Evolutionary conservation across 1,284 basidiomycete genomes (phyloP).

Genomic region (Sutorius eximius): DNA sequence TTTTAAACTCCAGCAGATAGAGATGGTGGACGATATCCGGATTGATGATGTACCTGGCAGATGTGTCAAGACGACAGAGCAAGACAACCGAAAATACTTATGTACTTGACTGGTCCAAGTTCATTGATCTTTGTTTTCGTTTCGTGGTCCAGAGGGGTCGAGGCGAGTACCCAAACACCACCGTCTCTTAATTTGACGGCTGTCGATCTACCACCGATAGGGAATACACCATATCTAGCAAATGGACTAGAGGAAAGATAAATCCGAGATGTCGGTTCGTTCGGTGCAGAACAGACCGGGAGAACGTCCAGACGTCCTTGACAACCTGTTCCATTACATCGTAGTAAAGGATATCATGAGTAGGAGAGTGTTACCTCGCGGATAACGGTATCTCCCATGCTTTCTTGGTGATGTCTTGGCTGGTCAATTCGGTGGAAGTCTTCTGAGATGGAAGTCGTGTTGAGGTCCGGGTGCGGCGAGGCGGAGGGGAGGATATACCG

Average conservation of each 20-base stretch:
- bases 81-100: background rate
- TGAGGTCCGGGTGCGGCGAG: conserved; percentile 14
- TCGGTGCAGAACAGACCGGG: conserved; percentile 45
- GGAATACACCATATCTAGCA: conserved; percentile 64
- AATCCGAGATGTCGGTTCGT: conserved; percentile 1
- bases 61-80: background rate
- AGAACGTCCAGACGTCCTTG: conserved; percentile 72
- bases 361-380: conserved; percentile 26
- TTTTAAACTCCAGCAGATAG: conserved; percentile 70
- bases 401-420: conserved; percentile 4
- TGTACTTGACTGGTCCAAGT: conserved; percentile 75
- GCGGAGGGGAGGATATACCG: conserved; percentile 9
- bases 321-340: conserved; percentile 42
- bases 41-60: conserved; percentile 61
- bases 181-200: conserved; percentile 74
- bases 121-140: conserved; percentile 72
- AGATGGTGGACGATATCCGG: conserved; percentile 67
- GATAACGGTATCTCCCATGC: conserved; percentile 30
- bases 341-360: background rate
- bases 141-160: conserved; percentile 73
- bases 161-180: conserved; percentile 84
- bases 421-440: conserved; percentile 3
- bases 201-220: conserved; percentile 80
- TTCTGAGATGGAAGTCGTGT: conserved; percentile 19
- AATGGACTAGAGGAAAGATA: conserved; percentile 53